phyloP scores from a whole-genome alignment of 2,329 filamentous ascomycete species.

The Cladophialophora bantiana region DNA sequence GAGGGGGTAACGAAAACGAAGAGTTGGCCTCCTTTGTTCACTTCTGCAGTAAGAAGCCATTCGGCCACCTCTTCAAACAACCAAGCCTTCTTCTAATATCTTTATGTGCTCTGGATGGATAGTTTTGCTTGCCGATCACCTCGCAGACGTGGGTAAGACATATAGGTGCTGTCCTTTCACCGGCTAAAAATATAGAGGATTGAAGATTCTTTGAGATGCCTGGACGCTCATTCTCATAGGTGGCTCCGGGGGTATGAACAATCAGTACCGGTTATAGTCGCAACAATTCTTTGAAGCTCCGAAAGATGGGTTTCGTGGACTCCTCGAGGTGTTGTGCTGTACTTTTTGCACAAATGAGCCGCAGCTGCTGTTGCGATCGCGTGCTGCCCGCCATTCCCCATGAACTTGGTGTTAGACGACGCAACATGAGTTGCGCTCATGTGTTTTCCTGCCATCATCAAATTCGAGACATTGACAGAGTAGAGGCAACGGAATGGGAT shows the following conservation, averaged over 20 bases:
- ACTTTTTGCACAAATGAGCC: slow-evolving; percentile 4
- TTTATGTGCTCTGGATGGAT: no score
- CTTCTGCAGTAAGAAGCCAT: no score
- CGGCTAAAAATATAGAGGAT: no score
- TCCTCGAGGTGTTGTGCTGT: background rate
- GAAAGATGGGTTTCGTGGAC: background rate
- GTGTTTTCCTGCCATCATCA: slow-evolving; percentile 25
- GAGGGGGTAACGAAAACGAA: no score
- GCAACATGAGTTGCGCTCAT: slow-evolving; percentile 1
- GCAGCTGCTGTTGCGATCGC: slow-evolving; percentile 2
- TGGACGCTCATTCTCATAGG: background rate
- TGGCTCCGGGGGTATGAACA: background rate
- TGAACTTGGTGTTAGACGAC: slow-evolving; percentile 1
- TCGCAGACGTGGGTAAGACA: no score
- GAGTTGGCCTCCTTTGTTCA: no score
- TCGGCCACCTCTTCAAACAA: no score
- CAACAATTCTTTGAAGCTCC: background rate
- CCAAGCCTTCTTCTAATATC: no score
- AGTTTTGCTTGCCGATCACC: no score
- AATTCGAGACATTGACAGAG: slow-evolving; percentile 13
- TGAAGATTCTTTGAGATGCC: background rate
- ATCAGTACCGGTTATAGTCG: background rate
- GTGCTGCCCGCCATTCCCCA: slow-evolving; percentile 6
- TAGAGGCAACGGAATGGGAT: slow-evolving; percentile 22
- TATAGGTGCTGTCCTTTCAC: no score